phyloP scores from a whole-genome alignment of 2,329 filamentous ascomycete species.

The Shiraia bambusicola region DNA sequence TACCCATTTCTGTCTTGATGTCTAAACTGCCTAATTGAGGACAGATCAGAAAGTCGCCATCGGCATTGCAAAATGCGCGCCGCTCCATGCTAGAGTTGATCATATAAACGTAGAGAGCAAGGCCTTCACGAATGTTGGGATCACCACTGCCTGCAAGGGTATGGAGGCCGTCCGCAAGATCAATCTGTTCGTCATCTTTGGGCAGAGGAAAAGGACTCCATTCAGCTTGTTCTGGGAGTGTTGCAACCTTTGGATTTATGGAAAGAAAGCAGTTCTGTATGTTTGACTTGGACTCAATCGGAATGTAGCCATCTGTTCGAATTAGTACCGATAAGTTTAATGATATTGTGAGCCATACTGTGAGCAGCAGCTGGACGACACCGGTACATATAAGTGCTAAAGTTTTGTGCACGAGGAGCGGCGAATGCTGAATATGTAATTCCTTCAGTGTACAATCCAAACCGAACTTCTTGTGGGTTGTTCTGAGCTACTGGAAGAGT shows the following conservation, averaged over 20 bases:
- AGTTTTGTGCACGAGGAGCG: slow-evolving; percentile 46
- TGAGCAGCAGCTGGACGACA: slow-evolving; percentile 49
- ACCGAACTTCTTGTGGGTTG: slow-evolving; percentile 46
- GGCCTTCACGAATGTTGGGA: slow-evolving; percentile 52
- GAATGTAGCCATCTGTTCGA: slow-evolving; percentile 28
- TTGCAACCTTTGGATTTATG: slow-evolving; percentile 49
- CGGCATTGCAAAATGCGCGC: slow-evolving; percentile 50
- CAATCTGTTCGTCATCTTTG: slow-evolving; percentile 42
- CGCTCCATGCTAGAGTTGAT: slow-evolving; percentile 51
- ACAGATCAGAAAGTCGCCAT: slow-evolving; percentile 44
- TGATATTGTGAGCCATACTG: slow-evolving; percentile 18
- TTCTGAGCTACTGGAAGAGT: slow-evolving; percentile 48
- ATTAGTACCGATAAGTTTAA: slow-evolving; percentile 4
- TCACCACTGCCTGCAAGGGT: slow-evolving; percentile 55
- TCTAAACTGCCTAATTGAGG: slow-evolving; percentile 42
- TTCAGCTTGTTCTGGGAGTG: slow-evolving; percentile 54
- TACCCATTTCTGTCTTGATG: slow-evolving; percentile 45
- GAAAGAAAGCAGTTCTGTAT: slow-evolving; percentile 51
- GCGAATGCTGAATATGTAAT: slow-evolving; percentile 50
- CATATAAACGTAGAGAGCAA: slow-evolving; percentile 54
- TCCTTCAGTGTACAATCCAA: slow-evolving; percentile 50
- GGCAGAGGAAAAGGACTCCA: slow-evolving; percentile 48
- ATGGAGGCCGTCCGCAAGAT: slow-evolving; percentile 53
- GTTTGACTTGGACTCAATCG: slow-evolving; percentile 34
- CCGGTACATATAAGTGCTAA: slow-evolving; percentile 50